These are phyloP conservation scores for Dothideomycetidae sp. DNA, from an alignment of 2,329 filamentous ascomycete genomes.

Conservation along the genomic window DNA sequence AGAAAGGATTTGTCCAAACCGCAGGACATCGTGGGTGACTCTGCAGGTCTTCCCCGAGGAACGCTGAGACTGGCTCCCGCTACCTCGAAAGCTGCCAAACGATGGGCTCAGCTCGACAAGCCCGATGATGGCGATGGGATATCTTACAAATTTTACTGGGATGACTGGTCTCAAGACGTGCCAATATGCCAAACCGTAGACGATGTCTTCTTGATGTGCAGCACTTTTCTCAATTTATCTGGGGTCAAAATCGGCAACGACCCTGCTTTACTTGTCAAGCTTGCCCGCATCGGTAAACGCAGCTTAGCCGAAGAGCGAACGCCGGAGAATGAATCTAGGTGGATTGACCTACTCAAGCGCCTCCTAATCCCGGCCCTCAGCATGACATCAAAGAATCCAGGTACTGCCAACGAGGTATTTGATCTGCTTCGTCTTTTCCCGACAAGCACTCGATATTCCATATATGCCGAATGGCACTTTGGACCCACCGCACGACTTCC, in stretches of 20 bases:
- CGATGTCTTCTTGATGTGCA: constrained; percentile 77
- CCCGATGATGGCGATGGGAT: constrained; percentile 57
- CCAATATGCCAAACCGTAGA: constrained; percentile 82
- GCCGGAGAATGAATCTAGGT: constrained; percentile 55
- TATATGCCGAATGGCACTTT: constrained; percentile 88
- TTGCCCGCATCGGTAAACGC: constrained; percentile 71
- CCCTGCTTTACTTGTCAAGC: constrained; percentile 58
- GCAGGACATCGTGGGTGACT: constrained; percentile 44
- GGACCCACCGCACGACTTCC: constrained; percentile 63
- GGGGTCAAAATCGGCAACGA: constrained; percentile 86
- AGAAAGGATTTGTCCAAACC: constrained; percentile 30
- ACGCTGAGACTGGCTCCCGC: constrained; percentile 46
- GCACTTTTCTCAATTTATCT: constrained; percentile 68
- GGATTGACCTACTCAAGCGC: constrained; percentile 71
- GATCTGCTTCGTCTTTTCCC: constrained; percentile 68
- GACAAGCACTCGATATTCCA: constrained; percentile 60
- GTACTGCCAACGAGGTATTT: constrained; percentile 75
- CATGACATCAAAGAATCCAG: constrained; percentile 70
- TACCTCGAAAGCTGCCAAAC: constrained; percentile 50
- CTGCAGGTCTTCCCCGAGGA: constrained; percentile 55
- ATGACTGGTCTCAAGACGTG: constrained; percentile 89
- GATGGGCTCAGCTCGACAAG: constrained; percentile 75
- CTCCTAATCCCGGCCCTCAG: constrained; percentile 81
- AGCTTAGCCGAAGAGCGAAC: constrained; percentile 59
- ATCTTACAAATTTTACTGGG: constrained; percentile 88